Conservation (phyloP, 1,284 basidiomycete genomes). For the Stereum hirsutum region DNA sequence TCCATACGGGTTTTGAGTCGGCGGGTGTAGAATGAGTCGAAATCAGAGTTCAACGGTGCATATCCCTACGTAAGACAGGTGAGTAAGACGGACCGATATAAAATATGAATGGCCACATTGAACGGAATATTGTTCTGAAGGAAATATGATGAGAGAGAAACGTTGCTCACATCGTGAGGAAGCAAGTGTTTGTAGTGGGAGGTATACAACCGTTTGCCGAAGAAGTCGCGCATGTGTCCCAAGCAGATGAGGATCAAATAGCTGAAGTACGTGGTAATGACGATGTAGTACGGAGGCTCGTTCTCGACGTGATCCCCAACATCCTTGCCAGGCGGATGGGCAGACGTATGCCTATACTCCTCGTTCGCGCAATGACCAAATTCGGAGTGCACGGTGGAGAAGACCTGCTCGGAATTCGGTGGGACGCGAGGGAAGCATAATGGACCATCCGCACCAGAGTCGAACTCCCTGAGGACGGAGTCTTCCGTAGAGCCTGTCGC, state of each 20-base stretch:
- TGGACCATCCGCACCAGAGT: constrained; percentile 39
- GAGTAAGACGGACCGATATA: not conserved
- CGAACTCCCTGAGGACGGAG: constrained; percentile 42
- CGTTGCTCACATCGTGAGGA: constrained; percentile 60
- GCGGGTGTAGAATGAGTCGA: constrained; percentile 98
- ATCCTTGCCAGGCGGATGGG: constrained; percentile 43
- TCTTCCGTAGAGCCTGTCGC: constrained; percentile 57
- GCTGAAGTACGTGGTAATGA: constrained; percentile 88
- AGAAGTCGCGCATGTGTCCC: constrained; percentile 92
- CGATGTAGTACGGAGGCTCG: constrained; percentile 85
- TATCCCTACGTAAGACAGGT: constrained; percentile 58
- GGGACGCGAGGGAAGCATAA: constrained; percentile 50
- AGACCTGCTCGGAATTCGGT: constrained; percentile 69
- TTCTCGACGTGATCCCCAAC: constrained; percentile 50
- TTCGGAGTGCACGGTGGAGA: constrained; percentile 73
- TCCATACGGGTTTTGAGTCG: constrained; percentile 92
- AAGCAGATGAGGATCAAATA: constrained; percentile 85
- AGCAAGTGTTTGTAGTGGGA: constrained; percentile 75
- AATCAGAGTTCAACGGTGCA: constrained; percentile 95
- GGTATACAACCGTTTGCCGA: constrained; percentile 81
- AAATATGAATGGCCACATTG: constrained; percentile 1
- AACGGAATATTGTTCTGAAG: not conserved
- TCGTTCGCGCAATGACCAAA: constrained; percentile 80
- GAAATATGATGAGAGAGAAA: not conserved
- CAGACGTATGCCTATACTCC: constrained; percentile 56